Evolutionary conservation across 2,329 filamentous ascomycete species (phyloP), one percentile per base, ranked within the genome.

Genomic region (Endocalyx cinctus): DNA sequence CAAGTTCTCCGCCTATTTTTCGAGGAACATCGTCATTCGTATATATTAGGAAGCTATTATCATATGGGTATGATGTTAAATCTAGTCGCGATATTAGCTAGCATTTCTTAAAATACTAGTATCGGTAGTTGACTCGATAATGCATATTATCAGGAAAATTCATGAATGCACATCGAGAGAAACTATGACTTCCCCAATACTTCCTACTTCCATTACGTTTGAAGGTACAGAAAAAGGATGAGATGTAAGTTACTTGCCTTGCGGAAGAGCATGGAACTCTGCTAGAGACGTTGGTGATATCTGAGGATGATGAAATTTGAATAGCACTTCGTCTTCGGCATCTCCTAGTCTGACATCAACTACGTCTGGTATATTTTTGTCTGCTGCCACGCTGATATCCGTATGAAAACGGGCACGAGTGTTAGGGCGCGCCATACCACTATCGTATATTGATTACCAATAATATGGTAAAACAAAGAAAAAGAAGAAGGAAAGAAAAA

Each of bases 311-410:
- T 34, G 41, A 39, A 65, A 84, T 5, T 59, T 66, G 54, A 90
- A 83, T 11, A 70, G 70, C 36, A 94, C 67, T 36, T 84, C 77
- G 31, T 84, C 85, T 55, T 90, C 83, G 19, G 84, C 81, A 5
- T 80, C 77, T 12, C 83, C 83, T 22, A 66, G 63, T 20, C 62
- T 60, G 16, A 94, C 61, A 20, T 67, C 52, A 29, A 60, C 60
- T 29, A 92, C 37, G 14, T 50, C 33, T 2, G 39, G 22, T 11
- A 47, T 36, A 15, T 16, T 19, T 17, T 40, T 39, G 5, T 46
- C 34, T 5, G 34, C 17, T 15, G 45, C 50, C 15, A 31, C 38
- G 18, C 39, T 33, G 12, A 55, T 35, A 30, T 57, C 54, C 23
- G 41, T 42, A 20, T 41, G 42, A 18, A 55, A 46, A 5, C 42